These are phyloP conservation scores for Botrytis tulipae DNA, from an alignment of 2,329 filamentous ascomycete genomes.

Conservation along the genomic window DNA sequence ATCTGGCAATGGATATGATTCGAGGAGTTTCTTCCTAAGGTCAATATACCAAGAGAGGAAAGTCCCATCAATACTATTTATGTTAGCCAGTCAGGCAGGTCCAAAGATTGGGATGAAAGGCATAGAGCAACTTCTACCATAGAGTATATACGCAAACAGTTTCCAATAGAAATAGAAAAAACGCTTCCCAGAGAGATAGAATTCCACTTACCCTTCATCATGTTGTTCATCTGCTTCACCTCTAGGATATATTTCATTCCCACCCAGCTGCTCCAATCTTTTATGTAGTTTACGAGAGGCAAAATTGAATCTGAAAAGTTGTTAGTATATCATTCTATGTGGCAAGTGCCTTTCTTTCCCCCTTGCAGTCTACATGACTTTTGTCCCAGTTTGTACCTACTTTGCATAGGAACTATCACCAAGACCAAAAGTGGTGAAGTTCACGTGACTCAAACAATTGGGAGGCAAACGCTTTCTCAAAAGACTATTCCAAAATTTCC, in stretches of 20 bases:
- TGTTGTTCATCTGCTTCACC: slow-evolving; percentile 94
- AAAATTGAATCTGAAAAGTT: slow-evolving; percentile 74
- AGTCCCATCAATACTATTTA: slow-evolving; percentile 70
- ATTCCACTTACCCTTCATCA: slow-evolving; percentile 72
- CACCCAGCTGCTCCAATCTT: slow-evolving; percentile 79
- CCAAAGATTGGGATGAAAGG: not conserved
- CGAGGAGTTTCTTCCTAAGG: slow-evolving; percentile 64
- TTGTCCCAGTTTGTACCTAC: slow-evolving; percentile 46
- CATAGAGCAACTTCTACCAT: not conserved
- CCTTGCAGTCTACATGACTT: not conserved
- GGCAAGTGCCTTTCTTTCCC: not conserved
- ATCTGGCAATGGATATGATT: slow-evolving; percentile 66
- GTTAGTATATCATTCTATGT: slow-evolving; percentile 20
- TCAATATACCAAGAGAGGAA: slow-evolving; percentile 75
- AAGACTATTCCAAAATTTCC: slow-evolving; percentile 80
- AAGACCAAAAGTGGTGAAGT: slow-evolving; percentile 84
- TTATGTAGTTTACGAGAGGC: slow-evolving; percentile 85
- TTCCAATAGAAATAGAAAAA: not conserved
- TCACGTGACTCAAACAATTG: slow-evolving; percentile 64
- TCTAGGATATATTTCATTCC: slow-evolving; percentile 68
- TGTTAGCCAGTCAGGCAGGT: not conserved
- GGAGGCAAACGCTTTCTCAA: slow-evolving; percentile 74
- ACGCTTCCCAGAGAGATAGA: not conserved
- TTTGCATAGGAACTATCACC: slow-evolving; percentile 94
- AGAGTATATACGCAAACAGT: not conserved